These are phyloP conservation scores for Sporothrix luriei DNA, from an alignment of 2,329 filamentous ascomycete species.

Conservation along the genomic window DNA sequence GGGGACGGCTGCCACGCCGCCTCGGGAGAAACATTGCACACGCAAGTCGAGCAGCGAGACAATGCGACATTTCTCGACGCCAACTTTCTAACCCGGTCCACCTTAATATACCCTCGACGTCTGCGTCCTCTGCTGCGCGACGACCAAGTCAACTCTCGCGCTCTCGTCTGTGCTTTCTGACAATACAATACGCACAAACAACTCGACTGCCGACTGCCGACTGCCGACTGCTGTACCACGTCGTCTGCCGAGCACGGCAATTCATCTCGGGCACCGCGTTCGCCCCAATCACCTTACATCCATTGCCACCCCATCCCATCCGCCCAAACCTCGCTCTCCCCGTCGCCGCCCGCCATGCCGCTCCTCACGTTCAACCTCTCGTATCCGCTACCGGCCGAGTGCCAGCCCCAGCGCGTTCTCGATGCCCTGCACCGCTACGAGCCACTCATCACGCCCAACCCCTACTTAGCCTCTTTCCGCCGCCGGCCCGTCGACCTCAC, in stretches of 20 bases:
- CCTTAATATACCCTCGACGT: neutral
- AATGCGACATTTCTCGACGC: neutral
- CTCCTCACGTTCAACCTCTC: constrained; percentile 45
- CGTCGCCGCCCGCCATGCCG: constrained; percentile 39
- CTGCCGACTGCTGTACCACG: neutral
- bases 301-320: no score
- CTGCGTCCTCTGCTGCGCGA: neutral
- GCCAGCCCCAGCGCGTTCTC: constrained; percentile 46
- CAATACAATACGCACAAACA: neutral
- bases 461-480: constrained; percentile 46
- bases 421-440: constrained; percentile 47
- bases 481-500: constrained; percentile 43
- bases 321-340: neutral
- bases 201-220: neutral
- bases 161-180: neutral
- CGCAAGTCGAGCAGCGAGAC: neutral
- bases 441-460: constrained; percentile 48
- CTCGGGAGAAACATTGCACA: neutral
- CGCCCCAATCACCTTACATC: neutral
- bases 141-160: neutral
- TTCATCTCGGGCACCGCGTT: neutral
- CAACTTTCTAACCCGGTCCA: neutral
- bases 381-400: constrained; percentile 47
- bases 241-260: neutral
- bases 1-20: neutral